Conservation (phyloP, 306 rosid species). For the Rosa persica region DNA sequence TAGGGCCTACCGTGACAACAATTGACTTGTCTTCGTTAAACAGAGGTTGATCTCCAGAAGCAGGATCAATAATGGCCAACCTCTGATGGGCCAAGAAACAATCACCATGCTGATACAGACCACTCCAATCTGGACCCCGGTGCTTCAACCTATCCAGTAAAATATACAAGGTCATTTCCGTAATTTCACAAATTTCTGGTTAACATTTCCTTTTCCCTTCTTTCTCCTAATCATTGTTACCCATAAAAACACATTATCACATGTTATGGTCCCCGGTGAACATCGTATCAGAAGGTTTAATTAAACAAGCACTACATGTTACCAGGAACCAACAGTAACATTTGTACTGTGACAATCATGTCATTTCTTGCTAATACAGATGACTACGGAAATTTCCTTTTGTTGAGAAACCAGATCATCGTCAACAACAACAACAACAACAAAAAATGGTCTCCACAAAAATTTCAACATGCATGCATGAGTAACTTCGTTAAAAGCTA, state of each 20-base stretch:
- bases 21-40: conserved; percentile 83
- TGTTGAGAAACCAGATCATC: background rate
- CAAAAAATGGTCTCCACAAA: background rate
- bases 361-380: background rate
- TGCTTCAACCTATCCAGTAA: conserved; percentile 69
- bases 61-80: conserved; percentile 90
- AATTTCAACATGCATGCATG: background rate
- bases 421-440: too few species aligned
- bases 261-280: background rate
- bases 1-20: conserved; percentile 69
- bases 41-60: conserved; percentile 99
- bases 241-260: background rate
- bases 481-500: too few species aligned
- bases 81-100: conserved; percentile 92
- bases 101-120: conserved; percentile 79
- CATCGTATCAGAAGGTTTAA: background rate
- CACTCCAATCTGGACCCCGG: conserved; percentile 99
- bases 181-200: background rate
- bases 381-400: background rate
- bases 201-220: too few species aligned
- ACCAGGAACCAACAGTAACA: background rate
- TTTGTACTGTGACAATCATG: background rate
- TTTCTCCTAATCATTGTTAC: background rate
- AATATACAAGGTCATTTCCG: background rate
- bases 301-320: background rate